Percentiles rank a stretch among this genome's conserved stretches.
Conservation (phyloP, 768 basidiomycete species). For the Rhizopogon vesiculosus region DNA sequence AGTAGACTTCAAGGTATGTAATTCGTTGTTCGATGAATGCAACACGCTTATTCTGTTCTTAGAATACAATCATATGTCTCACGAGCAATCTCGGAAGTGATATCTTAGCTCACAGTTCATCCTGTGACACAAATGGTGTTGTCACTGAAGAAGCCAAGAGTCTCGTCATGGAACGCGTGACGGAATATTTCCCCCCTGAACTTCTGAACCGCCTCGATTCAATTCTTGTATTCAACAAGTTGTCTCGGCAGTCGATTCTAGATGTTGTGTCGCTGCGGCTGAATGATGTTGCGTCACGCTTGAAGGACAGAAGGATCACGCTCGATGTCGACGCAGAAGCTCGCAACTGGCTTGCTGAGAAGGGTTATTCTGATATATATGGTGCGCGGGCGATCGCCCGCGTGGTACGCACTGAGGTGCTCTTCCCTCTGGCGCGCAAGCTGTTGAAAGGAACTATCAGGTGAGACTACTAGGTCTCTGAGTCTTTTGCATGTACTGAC, state of each 20-base stretch:
- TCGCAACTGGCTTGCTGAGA: constrained; percentile 61
- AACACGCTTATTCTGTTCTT: not conserved
- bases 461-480: constrained; percentile 27
- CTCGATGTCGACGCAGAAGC: constrained; percentile 66
- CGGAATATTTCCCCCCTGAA: constrained; percentile 85
- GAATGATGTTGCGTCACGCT: constrained; percentile 62
- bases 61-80: constrained; percentile 90
- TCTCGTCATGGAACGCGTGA: constrained; percentile 70
- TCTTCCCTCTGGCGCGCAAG: constrained; percentile 80
- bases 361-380: constrained; percentile 82
- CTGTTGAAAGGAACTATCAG: constrained; percentile 75
- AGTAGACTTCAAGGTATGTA: constrained; percentile 77
- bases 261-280: constrained; percentile 76
- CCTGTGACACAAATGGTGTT: constrained; percentile 58
- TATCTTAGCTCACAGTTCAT: constrained; percentile 64
- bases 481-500: not conserved
- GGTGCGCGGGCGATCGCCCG: constrained; percentile 86
- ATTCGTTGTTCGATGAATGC: not conserved
- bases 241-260: constrained; percentile 68
- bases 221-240: constrained; percentile 88
- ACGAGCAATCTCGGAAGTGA: constrained; percentile 86
- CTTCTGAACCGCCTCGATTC: constrained; percentile 86
- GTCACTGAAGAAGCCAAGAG: constrained; percentile 57
- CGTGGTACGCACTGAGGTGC: constrained; percentile 76
- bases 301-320: constrained; percentile 61